phyloP scores from a whole-genome alignment of 768 basidiomycete genomes.

The Auriculariales sp. region DNA sequence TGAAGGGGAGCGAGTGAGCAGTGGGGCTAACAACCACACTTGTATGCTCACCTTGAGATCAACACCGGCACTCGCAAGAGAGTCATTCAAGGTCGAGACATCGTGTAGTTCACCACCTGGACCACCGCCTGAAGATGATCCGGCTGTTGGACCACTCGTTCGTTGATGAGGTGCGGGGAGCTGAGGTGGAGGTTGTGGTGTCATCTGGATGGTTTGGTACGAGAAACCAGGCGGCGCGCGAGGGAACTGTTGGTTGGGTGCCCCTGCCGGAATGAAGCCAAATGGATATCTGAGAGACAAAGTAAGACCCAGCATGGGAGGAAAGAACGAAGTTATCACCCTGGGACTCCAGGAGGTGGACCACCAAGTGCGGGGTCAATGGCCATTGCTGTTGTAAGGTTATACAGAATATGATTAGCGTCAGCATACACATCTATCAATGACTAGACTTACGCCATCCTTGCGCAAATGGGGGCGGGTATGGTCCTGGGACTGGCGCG shows the following conservation, averaged over 20 bases:
- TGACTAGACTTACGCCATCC: no score
- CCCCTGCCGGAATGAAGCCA: neutral
- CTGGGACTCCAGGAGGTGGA: neutral
- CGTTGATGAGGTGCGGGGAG: neutral
- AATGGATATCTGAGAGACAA: neutral
- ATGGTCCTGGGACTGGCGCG: no score
- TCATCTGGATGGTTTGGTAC: neutral
- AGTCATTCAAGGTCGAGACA: slow-evolving; percentile 69
- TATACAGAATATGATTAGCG: no score
- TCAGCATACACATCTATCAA: no score
- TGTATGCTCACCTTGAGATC: slow-evolving; percentile 49
- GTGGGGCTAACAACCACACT: neutral
- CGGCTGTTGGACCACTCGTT: neutral
- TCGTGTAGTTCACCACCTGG: slow-evolving; percentile 19
- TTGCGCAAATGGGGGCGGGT: no score
- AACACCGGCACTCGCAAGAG: slow-evolving; percentile 74
- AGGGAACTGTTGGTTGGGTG: neutral
- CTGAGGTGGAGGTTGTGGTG: neutral
- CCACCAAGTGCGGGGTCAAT: neutral
- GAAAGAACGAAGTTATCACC: slow-evolving; percentile 2
- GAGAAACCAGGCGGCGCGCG: neutral
- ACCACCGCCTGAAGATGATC: no score
- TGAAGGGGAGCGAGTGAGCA: slow-evolving; percentile 15
- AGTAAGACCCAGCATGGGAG: neutral
- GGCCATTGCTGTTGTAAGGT: neutral